These are phyloP conservation scores for Yarrowia sp. DNA, from an alignment of 805 yeast genomes.

Conservation along the genomic window DNA sequence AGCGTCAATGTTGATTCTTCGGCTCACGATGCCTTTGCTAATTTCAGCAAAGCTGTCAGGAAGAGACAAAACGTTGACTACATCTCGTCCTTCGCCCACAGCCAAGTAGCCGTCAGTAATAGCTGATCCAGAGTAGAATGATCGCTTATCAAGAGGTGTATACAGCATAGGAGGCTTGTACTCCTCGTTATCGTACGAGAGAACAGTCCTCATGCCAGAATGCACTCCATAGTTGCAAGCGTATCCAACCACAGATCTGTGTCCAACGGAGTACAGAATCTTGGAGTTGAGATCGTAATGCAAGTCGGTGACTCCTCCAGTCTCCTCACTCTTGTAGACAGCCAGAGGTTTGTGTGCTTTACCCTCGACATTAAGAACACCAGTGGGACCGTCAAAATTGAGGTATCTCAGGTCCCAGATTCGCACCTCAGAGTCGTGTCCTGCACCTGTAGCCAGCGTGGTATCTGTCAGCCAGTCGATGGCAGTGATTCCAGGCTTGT, in stretches of 20 bases:
- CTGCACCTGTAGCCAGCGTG: constrained; percentile 10
- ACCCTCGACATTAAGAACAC: constrained; percentile 11
- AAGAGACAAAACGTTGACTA: constrained; percentile 6
- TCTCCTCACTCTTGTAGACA: not conserved
- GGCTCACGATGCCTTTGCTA: not conserved
- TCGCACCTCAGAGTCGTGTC: not conserved
- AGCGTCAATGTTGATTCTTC: not conserved
- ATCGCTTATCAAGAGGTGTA: not conserved
- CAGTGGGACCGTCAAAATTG: constrained; percentile 9
- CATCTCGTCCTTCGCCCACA: not conserved
- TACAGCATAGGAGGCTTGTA: constrained; percentile 16
- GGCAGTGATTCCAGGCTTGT: constrained; percentile 13
- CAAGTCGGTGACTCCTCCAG: not conserved
- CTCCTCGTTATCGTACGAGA: not conserved
- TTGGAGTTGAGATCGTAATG: constrained; percentile 4
- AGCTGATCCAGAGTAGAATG: constrained; percentile 19
- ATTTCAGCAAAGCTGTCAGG: constrained; percentile 1
- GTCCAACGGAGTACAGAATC: constrained; percentile 17
- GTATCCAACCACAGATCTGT: constrained; percentile 16
- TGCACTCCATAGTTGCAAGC: constrained; percentile 14
- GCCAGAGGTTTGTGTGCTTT: constrained; percentile 9
- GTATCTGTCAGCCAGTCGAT: constrained; percentile 29
- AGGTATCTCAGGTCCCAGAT: constrained; percentile 29
- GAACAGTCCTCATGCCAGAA: not conserved
- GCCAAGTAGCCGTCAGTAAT: constrained; percentile 22